A percentile compares a stretch with the other conserved stretches of the same genome.
Evolutionary conservation across 2,329 filamentous ascomycete genomes (phyloP).

Genomic region (Talaromyces atroroseus): DNA sequence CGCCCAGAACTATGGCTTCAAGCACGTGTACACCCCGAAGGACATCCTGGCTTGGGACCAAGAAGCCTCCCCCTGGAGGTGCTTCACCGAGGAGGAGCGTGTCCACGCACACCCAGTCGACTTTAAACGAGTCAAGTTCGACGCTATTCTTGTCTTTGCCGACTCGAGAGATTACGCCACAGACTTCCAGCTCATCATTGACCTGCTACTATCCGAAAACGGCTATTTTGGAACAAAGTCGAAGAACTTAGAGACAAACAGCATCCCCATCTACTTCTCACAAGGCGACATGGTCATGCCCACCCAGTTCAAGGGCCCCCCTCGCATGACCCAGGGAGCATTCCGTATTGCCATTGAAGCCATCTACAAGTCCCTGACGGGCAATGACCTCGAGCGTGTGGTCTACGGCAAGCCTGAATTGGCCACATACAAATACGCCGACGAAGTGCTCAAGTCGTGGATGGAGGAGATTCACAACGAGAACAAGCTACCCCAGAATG

Average conservation of each 20-base stretch:
- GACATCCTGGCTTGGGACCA: conserved; percentile 67
- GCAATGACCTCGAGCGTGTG: conserved; percentile 66
- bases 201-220: conserved; percentile 63
- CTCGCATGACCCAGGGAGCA: conserved; percentile 67
- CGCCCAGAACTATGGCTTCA: conserved; percentile 67
- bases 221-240: conserved; percentile 61
- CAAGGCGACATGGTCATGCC: conserved; percentile 62
- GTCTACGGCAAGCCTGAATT: conserved; percentile 71
- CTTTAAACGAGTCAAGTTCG: conserved; percentile 66
- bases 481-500: conserved; percentile 61
- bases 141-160: conserved; percentile 70
- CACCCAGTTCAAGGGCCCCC: conserved; percentile 56
- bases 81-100: conserved; percentile 63
- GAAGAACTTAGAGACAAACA: conserved; percentile 59
- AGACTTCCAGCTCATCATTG: conserved; percentile 71
- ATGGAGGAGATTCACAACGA: conserved; percentile 72
- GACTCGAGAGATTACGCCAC: conserved; percentile 69
- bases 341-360: conserved; percentile 70
- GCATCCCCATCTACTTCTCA: conserved; percentile 70
- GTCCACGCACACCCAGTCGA: conserved; percentile 63
- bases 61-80: conserved; percentile 62
- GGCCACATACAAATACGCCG: conserved; percentile 73
- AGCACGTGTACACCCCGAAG: conserved; percentile 67
- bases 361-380: conserved; percentile 59
- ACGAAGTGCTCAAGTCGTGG: conserved; percentile 66